These are phyloP conservation scores for Diaporthe sp. DNA, from an alignment of 2,329 filamentous ascomycete species.

Conservation along the genomic window DNA sequence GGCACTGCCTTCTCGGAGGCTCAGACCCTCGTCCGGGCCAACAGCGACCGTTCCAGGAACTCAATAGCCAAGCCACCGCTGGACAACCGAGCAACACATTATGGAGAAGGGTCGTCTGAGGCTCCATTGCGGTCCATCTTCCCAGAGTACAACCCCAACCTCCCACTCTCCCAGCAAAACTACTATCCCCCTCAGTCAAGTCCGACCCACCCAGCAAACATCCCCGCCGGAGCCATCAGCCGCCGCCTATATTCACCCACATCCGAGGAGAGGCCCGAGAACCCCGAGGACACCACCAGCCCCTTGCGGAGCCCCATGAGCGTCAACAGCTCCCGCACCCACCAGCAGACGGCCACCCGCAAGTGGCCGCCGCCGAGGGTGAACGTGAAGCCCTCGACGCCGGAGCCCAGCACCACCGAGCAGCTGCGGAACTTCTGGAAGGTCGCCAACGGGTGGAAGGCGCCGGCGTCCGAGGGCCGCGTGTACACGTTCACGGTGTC, in stretches of 20 bases:
- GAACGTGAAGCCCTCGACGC: constrained; percentile 57
- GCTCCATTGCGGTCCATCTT: constrained; percentile 78
- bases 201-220: constrained; percentile 73
- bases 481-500: constrained; percentile 71
- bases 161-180: constrained; percentile 76
- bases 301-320: constrained; percentile 52
- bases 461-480: constrained; percentile 69
- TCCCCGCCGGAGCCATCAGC: constrained; percentile 76
- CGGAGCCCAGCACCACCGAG: constrained; percentile 66
- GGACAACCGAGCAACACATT: constrained; percentile 41
- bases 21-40: constrained; percentile 62
- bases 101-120: constrained; percentile 26
- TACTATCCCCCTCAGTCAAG: constrained; percentile 78
- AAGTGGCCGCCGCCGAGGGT: constrained; percentile 49
- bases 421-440: constrained; percentile 78
- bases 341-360: constrained; percentile 35
- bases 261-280: constrained; percentile 43
- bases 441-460: constrained; percentile 78
- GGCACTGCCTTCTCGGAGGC: constrained; percentile 67
- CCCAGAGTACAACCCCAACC: constrained; percentile 77
- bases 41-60: constrained; percentile 64
- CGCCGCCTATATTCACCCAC: constrained; percentile 70
- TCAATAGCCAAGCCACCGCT: constrained; percentile 71
- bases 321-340: constrained; percentile 44
- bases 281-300: constrained; percentile 40